phyloP scores from a whole-genome alignment of 2,329 filamentous ascomycete species.

The Cercospora zeae-maydis region DNA sequence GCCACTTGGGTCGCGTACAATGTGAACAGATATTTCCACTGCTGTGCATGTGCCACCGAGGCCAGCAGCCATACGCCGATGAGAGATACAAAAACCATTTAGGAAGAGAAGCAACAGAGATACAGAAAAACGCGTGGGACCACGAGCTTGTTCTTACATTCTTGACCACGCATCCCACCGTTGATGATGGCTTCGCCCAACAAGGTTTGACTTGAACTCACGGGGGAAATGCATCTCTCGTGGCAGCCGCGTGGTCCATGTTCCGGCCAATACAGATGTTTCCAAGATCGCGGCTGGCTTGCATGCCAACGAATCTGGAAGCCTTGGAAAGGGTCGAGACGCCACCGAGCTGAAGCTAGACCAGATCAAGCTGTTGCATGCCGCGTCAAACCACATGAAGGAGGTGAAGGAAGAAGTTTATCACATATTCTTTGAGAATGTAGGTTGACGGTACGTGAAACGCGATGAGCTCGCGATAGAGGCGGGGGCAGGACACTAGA shows the following conservation, averaged over 20 bases:
- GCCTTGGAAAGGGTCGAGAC: not conserved
- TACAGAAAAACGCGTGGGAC: not conserved
- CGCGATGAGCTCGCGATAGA: too few relatives aligned
- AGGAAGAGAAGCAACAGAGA: not conserved
- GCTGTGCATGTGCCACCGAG: not conserved
- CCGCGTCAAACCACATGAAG: not conserved
- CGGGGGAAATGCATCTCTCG: not conserved
- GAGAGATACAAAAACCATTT: not conserved
- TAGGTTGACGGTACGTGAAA: not conserved
- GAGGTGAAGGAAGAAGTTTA: not conserved
- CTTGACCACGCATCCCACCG: not conserved
- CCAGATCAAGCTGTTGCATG: not conserved
- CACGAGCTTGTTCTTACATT: not conserved
- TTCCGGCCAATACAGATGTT: not conserved
- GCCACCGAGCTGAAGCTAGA: not conserved
- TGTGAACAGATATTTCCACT: not conserved
- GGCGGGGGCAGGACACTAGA: too few relatives aligned
- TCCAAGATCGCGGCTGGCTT: not conserved
- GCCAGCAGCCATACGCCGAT: not conserved
- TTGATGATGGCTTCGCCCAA: not conserved
- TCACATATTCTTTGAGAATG: not conserved
- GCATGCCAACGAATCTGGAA: not conserved
- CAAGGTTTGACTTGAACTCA: not conserved
- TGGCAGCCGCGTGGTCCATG: not conserved
- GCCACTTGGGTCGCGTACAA: not conserved